phyloP scores from a whole-genome alignment of 1,139 yeast species.

The Diutina sp. region DNA sequence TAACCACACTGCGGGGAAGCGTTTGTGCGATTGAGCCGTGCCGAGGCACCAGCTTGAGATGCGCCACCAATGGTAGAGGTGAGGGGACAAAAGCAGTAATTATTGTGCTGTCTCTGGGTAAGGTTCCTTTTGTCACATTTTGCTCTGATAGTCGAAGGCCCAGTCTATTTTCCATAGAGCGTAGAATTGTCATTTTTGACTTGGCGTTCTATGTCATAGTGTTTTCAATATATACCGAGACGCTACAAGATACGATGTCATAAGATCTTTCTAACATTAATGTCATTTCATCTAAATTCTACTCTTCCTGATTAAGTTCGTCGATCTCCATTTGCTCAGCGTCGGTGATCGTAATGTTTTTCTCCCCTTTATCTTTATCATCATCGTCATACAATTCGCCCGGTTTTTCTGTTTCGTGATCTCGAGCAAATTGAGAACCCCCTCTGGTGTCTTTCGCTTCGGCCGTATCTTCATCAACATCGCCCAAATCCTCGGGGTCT shows the following conservation, averaged over 20 bases:
- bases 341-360: slow-evolving; percentile 11
- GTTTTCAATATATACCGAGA: not conserved
- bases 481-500: slow-evolving; percentile 76
- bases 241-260: not conserved
- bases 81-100: too few relatives aligned
- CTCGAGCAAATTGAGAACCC: slow-evolving; percentile 79
- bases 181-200: too few relatives aligned
- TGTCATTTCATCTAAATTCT: not conserved
- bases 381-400: slow-evolving; percentile 59
- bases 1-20: not conserved
- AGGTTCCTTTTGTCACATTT: too few relatives aligned
- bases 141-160: not conserved
- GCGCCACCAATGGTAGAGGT: not conserved
- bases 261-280: not conserved
- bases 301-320: not conserved
- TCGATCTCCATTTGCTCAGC: slow-evolving; percentile 1
- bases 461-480: slow-evolving; percentile 62
- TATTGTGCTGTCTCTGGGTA: too few relatives aligned
- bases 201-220: not conserved
- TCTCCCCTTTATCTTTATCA: slow-evolving; percentile 35
- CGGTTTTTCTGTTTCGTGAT: slow-evolving; percentile 52
- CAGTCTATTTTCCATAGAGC: not conserved
- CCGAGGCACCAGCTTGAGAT: not conserved
- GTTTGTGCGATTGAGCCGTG: not conserved
- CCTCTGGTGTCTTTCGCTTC: slow-evolving; percentile 82